Evolutionary conservation across 2,329 filamentous ascomycete genomes (phyloP).

Genomic region (Scedosporium apiospermum): DNA sequence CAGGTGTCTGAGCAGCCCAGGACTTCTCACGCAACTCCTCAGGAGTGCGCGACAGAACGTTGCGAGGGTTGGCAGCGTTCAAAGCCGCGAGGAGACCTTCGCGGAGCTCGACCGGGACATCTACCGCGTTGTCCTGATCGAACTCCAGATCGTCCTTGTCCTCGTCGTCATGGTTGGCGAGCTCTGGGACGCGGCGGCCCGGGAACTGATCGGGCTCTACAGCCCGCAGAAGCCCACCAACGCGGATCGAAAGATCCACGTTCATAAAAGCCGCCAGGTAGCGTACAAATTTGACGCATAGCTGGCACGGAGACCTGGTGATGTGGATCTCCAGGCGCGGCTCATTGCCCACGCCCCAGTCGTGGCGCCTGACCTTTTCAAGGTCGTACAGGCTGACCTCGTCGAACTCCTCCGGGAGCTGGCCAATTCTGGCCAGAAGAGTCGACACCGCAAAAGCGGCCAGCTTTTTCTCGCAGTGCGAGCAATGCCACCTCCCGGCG

Average conservation of each 20-base stretch:
- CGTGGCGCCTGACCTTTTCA: neutral
- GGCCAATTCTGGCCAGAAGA: slow-evolving; percentile 12
- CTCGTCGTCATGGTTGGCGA: too few species aligned
- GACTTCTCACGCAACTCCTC: too few species aligned
- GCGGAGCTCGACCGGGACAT: too few species aligned
- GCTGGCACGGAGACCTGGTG: neutral
- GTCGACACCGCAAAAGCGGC: slow-evolving; percentile 21
- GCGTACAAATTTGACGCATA: neutral
- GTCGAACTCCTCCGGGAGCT: neutral
- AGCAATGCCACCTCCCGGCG: slow-evolving; percentile 14
- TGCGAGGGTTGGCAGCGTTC: too few species aligned
- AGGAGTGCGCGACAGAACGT: too few species aligned
- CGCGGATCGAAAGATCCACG: neutral
- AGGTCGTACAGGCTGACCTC: neutral
- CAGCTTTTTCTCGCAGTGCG: slow-evolving; percentile 31
- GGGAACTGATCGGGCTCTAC: neutral
- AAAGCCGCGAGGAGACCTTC: too few species aligned
- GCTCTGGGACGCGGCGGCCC: too few species aligned
- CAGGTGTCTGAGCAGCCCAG: too few species aligned
- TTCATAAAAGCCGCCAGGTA: neutral
- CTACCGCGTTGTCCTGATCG: too few species aligned
- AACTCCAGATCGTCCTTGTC: too few species aligned
- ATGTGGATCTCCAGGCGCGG: neutral
- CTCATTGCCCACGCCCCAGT: neutral
- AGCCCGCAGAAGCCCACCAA: neutral